phyloP scores from a whole-genome alignment of 805 yeast species.

The Cephaloascus fragrans region DNA sequence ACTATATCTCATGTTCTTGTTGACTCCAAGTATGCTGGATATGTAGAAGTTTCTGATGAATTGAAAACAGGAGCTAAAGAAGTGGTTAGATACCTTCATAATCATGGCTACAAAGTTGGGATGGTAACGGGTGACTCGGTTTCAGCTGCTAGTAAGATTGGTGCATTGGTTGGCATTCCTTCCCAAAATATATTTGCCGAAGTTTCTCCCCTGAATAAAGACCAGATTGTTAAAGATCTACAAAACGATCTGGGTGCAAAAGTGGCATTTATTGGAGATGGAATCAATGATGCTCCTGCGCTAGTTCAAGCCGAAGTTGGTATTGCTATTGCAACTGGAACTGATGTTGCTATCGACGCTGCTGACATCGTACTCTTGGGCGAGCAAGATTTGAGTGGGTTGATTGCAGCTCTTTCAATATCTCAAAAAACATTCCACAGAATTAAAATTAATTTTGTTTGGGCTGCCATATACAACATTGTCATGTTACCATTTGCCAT shows the following conservation, averaged over 20 bases:
- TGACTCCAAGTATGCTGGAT: slow-evolving; percentile 51
- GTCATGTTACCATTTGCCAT: slow-evolving; percentile 90
- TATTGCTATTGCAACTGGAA: slow-evolving; percentile 83
- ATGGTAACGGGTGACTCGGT: slow-evolving; percentile 86
- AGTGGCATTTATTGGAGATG: slow-evolving; percentile 93
- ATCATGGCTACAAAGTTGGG: slow-evolving; percentile 53
- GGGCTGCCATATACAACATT: slow-evolving; percentile 81
- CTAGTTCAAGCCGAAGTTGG: slow-evolving; percentile 83
- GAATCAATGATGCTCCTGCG: slow-evolving; percentile 97
- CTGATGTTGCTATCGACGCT: slow-evolving; percentile 95
- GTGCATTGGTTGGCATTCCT: slow-evolving; percentile 58
- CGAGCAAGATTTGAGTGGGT: slow-evolving; percentile 31
- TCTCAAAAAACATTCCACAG: slow-evolving; percentile 61
- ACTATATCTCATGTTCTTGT: slow-evolving; percentile 52
- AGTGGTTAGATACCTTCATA: slow-evolving; percentile 45
- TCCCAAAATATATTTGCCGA: slow-evolving; percentile 59
- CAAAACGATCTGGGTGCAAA: slow-evolving; percentile 21
- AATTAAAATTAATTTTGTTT: slow-evolving; percentile 71
- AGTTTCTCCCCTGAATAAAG: slow-evolving; percentile 70
- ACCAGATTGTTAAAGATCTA: slow-evolving; percentile 49
- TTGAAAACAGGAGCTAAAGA: slow-evolving; percentile 55
- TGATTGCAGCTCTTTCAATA: slow-evolving; percentile 55
- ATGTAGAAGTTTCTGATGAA: slow-evolving; percentile 56
- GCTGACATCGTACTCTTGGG: slow-evolving; percentile 81
- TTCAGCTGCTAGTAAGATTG: slow-evolving; percentile 55